Conservation (phyloP, 495 filamentous ascomycete genomes). For the Penicillium egyptiacum region DNA sequence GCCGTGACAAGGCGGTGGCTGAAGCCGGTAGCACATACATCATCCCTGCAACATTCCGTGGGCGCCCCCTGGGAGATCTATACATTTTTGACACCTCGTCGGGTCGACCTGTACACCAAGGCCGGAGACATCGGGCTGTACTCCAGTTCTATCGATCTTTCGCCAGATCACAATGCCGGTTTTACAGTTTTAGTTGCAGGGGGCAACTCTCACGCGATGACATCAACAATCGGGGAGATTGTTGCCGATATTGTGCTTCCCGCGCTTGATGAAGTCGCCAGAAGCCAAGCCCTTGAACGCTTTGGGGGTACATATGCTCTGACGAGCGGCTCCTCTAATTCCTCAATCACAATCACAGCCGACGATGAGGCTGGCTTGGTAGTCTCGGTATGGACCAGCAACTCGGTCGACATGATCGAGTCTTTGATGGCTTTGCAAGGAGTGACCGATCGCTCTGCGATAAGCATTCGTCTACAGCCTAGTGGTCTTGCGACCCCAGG, state of each 20-base stretch:
- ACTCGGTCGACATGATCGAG: conserved; percentile 40
- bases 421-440: conserved; percentile 20
- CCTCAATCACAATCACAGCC: conserved; percentile 41
- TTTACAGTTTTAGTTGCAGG: conserved; percentile 51
- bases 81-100: conserved; percentile 16
- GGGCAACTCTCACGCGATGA: conserved; percentile 15
- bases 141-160: conserved; percentile 44
- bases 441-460: conserved; percentile 1
- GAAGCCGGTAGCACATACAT: conserved; percentile 52
- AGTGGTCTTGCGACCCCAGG: conserved; percentile 30
- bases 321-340: conserved; percentile 29
- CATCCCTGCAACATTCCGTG: conserved; percentile 45
- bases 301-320: conserved; percentile 45
- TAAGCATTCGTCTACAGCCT: conserved; percentile 50
- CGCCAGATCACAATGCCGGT: conserved; percentile 55
- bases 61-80: conserved; percentile 61
- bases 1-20: conserved; percentile 56
- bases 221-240: conserved; percentile 27
- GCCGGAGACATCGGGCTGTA: conserved; percentile 50
- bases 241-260: conserved; percentile 41
- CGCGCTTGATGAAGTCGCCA: conserved; percentile 46
- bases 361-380: conserved; percentile 45
- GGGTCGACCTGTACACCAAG: conserved; percentile 58
- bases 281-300: conserved; percentile 33
- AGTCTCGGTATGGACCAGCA: conserved; percentile 40